Evolutionary conservation across 2,329 filamentous ascomycete species (phyloP).

Genomic region (Blastomyces gilchristii): DNA sequence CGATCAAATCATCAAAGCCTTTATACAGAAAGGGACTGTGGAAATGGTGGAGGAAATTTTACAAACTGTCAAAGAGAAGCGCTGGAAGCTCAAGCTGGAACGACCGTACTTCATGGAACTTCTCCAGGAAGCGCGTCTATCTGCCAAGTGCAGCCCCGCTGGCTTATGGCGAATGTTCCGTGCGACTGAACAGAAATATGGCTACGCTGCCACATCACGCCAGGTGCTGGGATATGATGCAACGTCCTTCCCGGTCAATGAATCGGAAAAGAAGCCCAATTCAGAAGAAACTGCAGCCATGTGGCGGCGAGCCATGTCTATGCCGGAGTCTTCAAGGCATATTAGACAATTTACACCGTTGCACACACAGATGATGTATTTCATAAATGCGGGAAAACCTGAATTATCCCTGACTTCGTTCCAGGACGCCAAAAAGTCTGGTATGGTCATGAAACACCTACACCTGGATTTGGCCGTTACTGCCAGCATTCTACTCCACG

Average conservation of each 20-base stretch:
- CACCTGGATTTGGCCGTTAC: constrained; percentile 31
- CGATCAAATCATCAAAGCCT: constrained; percentile 31
- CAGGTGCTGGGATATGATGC: constrained; percentile 30
- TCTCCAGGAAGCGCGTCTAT: constrained; percentile 27
- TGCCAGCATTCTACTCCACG: constrained; percentile 26
- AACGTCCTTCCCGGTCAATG: constrained; percentile 21
- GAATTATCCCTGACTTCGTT: constrained; percentile 25
- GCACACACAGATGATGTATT: constrained; percentile 29
- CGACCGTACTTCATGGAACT: constrained; percentile 24
- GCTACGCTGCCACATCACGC: constrained; percentile 24
- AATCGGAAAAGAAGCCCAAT: constrained; percentile 21
- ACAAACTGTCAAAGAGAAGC: constrained; percentile 21
- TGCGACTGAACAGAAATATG: constrained; percentile 27
- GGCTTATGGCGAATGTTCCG: constrained; percentile 35
- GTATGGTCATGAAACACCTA: constrained; percentile 24
- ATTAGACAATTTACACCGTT: constrained; percentile 27
- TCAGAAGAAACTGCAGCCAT: constrained; percentile 18
- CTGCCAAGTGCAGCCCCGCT: constrained; percentile 26
- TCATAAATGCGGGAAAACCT: constrained; percentile 29
- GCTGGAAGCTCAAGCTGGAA: constrained; percentile 27
- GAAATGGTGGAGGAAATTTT: constrained; percentile 26
- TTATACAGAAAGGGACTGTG: constrained; percentile 30
- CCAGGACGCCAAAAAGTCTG: constrained; percentile 21
- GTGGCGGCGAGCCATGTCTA: constrained; percentile 25
- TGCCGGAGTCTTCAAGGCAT: constrained; percentile 21